Percentiles rank a stretch among this genome's conserved stretches.
These are phyloP conservation scores for Podospora anserina DNA, from an alignment of 495 filamentous ascomycete species.

Conservation along the genomic window DNA sequence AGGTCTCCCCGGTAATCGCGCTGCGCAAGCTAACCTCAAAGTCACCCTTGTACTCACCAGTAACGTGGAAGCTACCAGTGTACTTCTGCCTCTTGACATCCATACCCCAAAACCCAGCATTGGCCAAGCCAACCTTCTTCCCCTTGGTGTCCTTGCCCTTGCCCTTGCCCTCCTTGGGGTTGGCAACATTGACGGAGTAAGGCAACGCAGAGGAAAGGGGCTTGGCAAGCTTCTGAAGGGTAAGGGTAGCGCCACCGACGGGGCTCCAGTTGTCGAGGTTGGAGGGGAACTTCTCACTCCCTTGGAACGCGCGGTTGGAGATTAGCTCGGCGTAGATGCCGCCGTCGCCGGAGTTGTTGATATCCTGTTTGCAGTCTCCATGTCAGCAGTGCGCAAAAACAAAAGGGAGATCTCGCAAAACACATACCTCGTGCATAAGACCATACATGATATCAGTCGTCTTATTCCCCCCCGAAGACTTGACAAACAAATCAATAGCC, in stretches of 20 bases:
- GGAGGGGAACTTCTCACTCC: constrained; percentile 31
- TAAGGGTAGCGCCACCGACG: constrained; percentile 49
- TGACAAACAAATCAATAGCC: constrained; percentile 34
- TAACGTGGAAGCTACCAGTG: constrained; percentile 57
- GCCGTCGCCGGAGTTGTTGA: constrained; percentile 72
- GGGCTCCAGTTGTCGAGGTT: constrained; percentile 54
- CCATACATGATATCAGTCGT: constrained; percentile 40
- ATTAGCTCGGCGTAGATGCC: constrained; percentile 75
- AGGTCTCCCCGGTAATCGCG: constrained; percentile 44
- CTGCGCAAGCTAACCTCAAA: constrained; percentile 49
- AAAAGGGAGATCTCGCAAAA: background rate
- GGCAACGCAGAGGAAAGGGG: constrained; percentile 54
- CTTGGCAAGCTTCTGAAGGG: constrained; percentile 44
- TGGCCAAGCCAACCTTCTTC: constrained; percentile 53
- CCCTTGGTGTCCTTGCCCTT: constrained; percentile 14
- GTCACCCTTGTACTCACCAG: constrained; percentile 37
- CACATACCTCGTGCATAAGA: constrained; percentile 39
- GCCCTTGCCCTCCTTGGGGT: constrained; percentile 16
- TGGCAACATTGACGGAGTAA: constrained; percentile 56
- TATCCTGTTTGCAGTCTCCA: constrained; percentile 48
- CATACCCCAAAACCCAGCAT: constrained; percentile 62
- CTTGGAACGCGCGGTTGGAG: constrained; percentile 66
- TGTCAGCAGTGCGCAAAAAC: background rate
- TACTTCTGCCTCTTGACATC: constrained; percentile 54
- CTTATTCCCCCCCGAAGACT: constrained; percentile 36